Evolutionary conservation across 1,139 yeast genomes (phyloP).

Genomic region (Maudiozyma humilis): DNA sequence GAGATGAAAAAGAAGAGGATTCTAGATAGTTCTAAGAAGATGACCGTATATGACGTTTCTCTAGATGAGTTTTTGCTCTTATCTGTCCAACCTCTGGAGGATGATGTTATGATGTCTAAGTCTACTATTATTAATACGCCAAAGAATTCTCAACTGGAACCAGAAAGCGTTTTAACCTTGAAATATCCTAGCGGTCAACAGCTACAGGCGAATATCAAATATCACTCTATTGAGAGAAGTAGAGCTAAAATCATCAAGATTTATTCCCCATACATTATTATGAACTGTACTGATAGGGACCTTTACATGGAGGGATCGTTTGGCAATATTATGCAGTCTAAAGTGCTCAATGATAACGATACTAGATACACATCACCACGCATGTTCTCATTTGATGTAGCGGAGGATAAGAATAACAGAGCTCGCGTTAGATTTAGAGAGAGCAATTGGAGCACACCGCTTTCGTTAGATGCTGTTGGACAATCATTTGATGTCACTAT

Average conservation of each 20-base stretch:
- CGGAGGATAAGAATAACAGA: conserved; percentile 52
- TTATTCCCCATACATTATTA: conserved; percentile 73
- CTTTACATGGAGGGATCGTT: conserved; percentile 56
- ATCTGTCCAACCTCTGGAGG: conserved; percentile 52
- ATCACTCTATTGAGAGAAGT: conserved; percentile 39
- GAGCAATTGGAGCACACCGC: conserved; percentile 65
- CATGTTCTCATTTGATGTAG: conserved; percentile 75
- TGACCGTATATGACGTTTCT: conserved; percentile 75
- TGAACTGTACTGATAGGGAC: conserved; percentile 72
- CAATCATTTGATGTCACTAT: conserved; percentile 62
- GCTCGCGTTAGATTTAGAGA: conserved; percentile 64
- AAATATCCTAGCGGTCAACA: conserved; percentile 57
- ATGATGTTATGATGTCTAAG: conserved; percentile 63
- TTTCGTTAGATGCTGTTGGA: conserved; percentile 88
- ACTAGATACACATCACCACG: conserved; percentile 45
- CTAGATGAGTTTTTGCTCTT: conserved; percentile 61
- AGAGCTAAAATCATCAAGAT: conserved; percentile 58
- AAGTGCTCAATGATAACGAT: conserved; percentile 22
- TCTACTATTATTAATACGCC: conserved; percentile 74
- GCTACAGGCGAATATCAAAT: conserved; percentile 56
- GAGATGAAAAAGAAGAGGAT: conserved; percentile 60
- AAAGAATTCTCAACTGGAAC: conserved; percentile 42
- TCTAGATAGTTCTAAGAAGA: conserved; percentile 54
- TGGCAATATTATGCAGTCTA: conserved; percentile 42
- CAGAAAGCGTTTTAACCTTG: conserved; percentile 46